Conservation (phyloP, 2,329 filamentous ascomycete genomes). For the Pseudocercospora macadamiae region DNA sequence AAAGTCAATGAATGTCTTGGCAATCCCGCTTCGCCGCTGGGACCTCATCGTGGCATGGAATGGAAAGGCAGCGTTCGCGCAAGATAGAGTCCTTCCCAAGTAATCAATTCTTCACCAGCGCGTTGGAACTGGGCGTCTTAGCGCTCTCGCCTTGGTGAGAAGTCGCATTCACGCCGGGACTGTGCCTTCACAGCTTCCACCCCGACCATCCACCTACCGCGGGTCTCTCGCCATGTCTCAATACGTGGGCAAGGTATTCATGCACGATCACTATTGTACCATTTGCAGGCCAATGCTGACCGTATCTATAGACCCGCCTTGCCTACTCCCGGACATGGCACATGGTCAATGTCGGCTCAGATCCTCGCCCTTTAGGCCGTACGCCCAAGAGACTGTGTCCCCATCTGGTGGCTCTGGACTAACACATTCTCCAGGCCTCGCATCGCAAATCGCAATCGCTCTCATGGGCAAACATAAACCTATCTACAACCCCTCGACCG, state of each 20-base stretch:
- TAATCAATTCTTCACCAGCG: too few species aligned
- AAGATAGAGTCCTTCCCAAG: too few species aligned
- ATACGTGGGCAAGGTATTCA: conserved; percentile 70
- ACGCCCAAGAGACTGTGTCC: too few species aligned
- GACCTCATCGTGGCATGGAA: neutral
- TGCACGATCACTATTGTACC: neutral
- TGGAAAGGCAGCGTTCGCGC: too few species aligned
- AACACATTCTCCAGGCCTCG: conserved; percentile 51
- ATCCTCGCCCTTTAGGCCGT: conserved; percentile 79
- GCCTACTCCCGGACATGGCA: conserved; percentile 98
- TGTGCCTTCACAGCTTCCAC: too few species aligned
- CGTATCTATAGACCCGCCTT: conserved; percentile 72
- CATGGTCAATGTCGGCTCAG: conserved; percentile 72
- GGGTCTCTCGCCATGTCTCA: conserved; percentile 67
- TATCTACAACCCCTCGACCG: conserved; percentile 93
- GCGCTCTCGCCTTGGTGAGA: too few species aligned
- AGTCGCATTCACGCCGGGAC: too few species aligned
- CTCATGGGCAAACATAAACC: conserved; percentile 99
- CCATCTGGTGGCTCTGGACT: too few species aligned
- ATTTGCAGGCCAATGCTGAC: neutral
- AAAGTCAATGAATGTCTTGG: conserved; percentile 9
- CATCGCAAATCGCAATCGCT: conserved; percentile 80
- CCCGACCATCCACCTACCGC: neutral
- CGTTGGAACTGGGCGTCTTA: too few species aligned
- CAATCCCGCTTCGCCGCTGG: neutral